Evolutionary conservation across 2,329 filamentous ascomycete species (phyloP), one percentile per base, ranked within the genome.

Genomic region (Neocucurbitaria cava): DNA sequence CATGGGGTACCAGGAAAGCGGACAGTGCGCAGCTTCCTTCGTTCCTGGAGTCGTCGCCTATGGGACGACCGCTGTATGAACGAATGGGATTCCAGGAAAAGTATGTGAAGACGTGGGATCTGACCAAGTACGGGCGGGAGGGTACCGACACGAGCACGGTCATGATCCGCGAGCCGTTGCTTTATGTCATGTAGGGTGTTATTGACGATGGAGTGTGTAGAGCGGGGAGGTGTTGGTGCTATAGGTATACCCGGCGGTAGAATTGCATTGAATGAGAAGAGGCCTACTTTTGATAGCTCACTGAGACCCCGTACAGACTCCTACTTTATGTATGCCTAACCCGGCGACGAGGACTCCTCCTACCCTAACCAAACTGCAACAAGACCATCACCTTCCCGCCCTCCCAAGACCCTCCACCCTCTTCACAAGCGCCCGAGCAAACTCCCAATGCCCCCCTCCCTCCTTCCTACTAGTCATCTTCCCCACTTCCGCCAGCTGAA

Each of bases 41-140:
- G 2, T 81, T 76, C 58, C 58, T 82, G 8, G 79, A 82, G 52
- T 69, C 76, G 3, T 75, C 74, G 9, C 65, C 70, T 9, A 69
- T 70, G 47, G 80, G 78, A 0, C 72, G 65, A 44, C 72, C 70
- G 7, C 50, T 82, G 44, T 82, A 82, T 56, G 65, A 59, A 46
- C 69, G 66, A 24, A 53, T 63, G 28, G 71, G 70, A 9, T 76
- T 74, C 24, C 46, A 59, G 8, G n/a, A 56, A 2, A 54, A 62
- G 10, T 43, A 68, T 3, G 64, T 66, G 11, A 50, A 60, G 20
- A 41, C 46, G 3, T 74, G 68, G 18, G 68, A 74, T 38, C 20
- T 74, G 30, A 44, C 47, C 0, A 68, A 70, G 30, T 75, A 73
- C 31, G 73, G 72, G 1, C 35, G 56, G 0, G 51, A 69, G 39